Evolutionary conservation across 2,329 filamentous ascomycete species (phyloP).

Genomic region (Lecanosticta acicola): DNA sequence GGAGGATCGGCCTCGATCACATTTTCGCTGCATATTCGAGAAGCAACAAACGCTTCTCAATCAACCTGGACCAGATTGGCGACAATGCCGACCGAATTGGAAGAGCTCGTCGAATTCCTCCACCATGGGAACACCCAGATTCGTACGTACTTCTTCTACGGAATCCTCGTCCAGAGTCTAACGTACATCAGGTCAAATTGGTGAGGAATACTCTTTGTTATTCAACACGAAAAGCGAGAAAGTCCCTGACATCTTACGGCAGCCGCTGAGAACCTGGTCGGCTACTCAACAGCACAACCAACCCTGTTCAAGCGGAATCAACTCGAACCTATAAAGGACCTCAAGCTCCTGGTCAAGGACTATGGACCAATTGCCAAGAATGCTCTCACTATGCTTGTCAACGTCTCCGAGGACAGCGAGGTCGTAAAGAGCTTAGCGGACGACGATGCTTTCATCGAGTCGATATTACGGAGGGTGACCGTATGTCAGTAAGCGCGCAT

Average conservation of each 20-base stretch:
- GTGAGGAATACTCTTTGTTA: too few relatives aligned
- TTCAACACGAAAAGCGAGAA: too few relatives aligned
- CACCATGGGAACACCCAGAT: conserved; percentile 89
- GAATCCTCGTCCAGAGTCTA: too few relatives aligned
- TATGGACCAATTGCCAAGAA: conserved; percentile 91
- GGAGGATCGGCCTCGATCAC: too few relatives aligned
- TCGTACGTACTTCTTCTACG: too few relatives aligned
- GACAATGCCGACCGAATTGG: conserved; percentile 47
- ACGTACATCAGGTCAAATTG: not conserved
- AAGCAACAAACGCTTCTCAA: too few relatives aligned
- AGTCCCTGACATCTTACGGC: conserved; percentile 15
- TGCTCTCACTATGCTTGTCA: conserved; percentile 84
- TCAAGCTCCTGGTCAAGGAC: conserved; percentile 82
- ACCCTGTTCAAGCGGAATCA: conserved; percentile 77
- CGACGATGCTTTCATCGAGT: conserved; percentile 76
- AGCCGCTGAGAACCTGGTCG: conserved; percentile 82
- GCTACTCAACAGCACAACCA: conserved; percentile 71
- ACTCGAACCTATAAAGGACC: conserved; percentile 71
- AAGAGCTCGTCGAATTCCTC: conserved; percentile 86
- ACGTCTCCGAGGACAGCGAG: conserved; percentile 70
- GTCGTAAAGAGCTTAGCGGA: conserved; percentile 66
- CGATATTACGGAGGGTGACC: conserved; percentile 66
- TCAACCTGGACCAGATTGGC: conserved; percentile 1
- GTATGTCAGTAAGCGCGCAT: conserved; percentile 57
- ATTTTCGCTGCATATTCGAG: too few relatives aligned